Conservation (phyloP, 208 protist genomes). For the Vickermania ingenoplastis region DNA sequence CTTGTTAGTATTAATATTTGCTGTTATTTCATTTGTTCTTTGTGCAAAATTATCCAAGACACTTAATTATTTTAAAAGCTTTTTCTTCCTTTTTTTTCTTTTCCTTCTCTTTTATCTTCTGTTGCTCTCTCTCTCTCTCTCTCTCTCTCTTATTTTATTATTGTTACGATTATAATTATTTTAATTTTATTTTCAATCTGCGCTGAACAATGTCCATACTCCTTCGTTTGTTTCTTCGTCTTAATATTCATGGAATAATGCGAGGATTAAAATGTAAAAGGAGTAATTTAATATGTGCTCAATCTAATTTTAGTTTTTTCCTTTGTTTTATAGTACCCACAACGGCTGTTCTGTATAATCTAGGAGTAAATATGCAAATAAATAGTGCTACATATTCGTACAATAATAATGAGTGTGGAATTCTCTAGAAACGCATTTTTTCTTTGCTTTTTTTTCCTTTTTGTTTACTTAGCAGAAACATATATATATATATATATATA, state of each 20-base stretch:
- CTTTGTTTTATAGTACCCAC: neutral
- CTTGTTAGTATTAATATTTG: too few relatives aligned
- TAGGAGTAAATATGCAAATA: neutral
- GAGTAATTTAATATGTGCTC: neutral
- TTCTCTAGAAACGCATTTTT: neutral
- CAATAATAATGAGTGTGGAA: neutral
- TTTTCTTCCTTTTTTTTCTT: too few relatives aligned
- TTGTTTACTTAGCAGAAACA: neutral
- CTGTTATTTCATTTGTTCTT: too few relatives aligned
- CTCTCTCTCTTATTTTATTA: neutral
- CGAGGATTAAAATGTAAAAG: neutral
- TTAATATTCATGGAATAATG: neutral
- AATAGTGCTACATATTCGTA: neutral
- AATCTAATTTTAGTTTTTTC: neutral
- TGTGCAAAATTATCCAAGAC: too few relatives aligned
- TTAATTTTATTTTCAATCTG: neutral
- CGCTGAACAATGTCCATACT: neutral
- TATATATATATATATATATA: conserved; percentile 2
- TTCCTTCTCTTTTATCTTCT: neutral
- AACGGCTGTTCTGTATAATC: too few relatives aligned
- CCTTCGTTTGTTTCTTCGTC: neutral
- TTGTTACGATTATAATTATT: neutral
- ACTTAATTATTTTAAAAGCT: too few relatives aligned
- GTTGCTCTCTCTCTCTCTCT: neutral
- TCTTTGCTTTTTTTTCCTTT: conserved; percentile 6